Conservation (phyloP, 208 protist genomes). For the Leishmania turanica region DNA sequence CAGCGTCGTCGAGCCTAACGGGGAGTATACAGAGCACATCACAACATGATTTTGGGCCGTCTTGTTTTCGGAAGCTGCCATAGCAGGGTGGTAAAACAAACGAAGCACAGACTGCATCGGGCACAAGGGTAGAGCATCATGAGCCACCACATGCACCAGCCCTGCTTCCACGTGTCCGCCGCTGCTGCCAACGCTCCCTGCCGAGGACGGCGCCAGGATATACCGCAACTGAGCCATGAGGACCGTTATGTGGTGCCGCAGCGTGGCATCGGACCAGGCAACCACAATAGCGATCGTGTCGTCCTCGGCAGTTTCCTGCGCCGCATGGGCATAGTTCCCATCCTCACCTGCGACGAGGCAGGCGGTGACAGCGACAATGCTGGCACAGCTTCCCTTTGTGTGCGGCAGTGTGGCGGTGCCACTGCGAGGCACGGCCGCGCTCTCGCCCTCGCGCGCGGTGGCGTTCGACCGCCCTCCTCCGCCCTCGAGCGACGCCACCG, state of each 20-base stretch:
- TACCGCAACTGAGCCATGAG: constrained; percentile 7
- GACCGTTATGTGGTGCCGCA: constrained; percentile 33
- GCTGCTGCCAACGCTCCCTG: not conserved
- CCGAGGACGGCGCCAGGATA: constrained; percentile 16
- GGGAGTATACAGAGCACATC: constrained; percentile 25
- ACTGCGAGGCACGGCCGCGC: not conserved
- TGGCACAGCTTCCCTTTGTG: constrained; percentile 21
- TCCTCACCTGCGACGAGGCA: constrained; percentile 7
- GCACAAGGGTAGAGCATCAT: constrained; percentile 40
- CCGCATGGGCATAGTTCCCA: not conserved
- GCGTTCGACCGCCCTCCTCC: not conserved
- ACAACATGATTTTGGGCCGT: constrained; percentile 15
- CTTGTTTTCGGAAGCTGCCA: constrained; percentile 1
- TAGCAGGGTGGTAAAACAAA: constrained; percentile 30
- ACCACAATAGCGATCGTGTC: constrained; percentile 27
- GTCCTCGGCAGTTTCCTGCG: not conserved
- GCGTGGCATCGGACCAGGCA: constrained; percentile 22
- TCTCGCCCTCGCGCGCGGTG: not conserved
- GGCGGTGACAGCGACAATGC: constrained; percentile 30
- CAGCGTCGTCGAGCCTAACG: constrained; percentile 3
- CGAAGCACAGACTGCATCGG: constrained; percentile 27
- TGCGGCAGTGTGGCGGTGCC: constrained; percentile 11
- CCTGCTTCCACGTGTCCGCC: not conserved
- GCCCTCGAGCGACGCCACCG: constrained; percentile 15
- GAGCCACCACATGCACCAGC: constrained; percentile 25